A percentile compares a stretch with the other conserved stretches of the same genome.
Evolutionary conservation across 805 yeast species (phyloP).

Genomic region (Candida insectorum): DNA sequence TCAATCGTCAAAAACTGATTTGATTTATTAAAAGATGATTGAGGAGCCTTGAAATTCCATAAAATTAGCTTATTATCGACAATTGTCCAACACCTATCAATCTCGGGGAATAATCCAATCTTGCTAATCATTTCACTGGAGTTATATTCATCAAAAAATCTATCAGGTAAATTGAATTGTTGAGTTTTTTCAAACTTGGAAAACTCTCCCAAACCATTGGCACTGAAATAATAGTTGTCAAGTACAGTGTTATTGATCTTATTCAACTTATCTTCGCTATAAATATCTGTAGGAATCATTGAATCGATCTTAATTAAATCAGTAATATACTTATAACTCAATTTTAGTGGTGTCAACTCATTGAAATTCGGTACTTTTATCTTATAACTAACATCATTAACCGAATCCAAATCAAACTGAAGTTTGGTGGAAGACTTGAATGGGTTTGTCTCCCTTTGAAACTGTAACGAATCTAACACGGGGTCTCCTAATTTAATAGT

Average conservation of each 20-base stretch:
- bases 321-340: slow-evolving; percentile 64
- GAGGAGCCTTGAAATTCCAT: slow-evolving; percentile 73
- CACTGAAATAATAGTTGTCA: slow-evolving; percentile 63
- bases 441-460: slow-evolving; percentile 23
- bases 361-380: slow-evolving; percentile 48
- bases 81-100: slow-evolving; percentile 82
- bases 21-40: slow-evolving; percentile 40
- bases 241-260: slow-evolving; percentile 37
- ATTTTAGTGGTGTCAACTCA: slow-evolving; percentile 48
- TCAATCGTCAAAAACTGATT: slow-evolving; percentile 76
- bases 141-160: slow-evolving; percentile 68
- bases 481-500: slow-evolving; percentile 11
- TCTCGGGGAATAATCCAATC: slow-evolving; percentile 80
- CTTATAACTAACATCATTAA: slow-evolving; percentile 40
- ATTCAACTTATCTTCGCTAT: slow-evolving; percentile 54
- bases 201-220: slow-evolving; percentile 46
- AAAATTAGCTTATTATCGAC: slow-evolving; percentile 76
- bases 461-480: slow-evolving; percentile 22
- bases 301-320: slow-evolving; percentile 57
- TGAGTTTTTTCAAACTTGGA: slow-evolving; percentile 75
- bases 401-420: slow-evolving; percentile 21
- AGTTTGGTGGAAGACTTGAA: slow-evolving; percentile 5
- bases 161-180: slow-evolving; percentile 75
- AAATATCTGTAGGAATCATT: slow-evolving; percentile 55
- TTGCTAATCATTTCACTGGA: slow-evolving; percentile 63